Percentiles rank a stretch among this genome's conserved stretches.
phyloP scores from a whole-genome alignment of 2,329 filamentous ascomycete genomes.

The Atkinsonella texensis region DNA sequence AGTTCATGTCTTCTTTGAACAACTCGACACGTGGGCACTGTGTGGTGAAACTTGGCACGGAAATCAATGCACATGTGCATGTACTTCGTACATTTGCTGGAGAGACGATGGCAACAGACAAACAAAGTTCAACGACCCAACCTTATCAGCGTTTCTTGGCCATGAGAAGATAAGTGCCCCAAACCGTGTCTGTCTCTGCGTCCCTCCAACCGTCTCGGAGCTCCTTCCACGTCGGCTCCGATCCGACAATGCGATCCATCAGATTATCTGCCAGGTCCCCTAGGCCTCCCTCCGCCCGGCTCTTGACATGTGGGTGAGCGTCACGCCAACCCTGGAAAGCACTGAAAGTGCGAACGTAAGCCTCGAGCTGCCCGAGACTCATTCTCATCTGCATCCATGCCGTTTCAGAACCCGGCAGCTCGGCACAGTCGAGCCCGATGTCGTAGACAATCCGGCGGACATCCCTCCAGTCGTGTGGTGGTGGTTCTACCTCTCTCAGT shows the following conservation, averaged over 20 bases:
- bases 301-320: slow-evolving; percentile 36
- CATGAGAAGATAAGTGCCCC: slow-evolving; percentile 49
- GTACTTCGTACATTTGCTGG: no score
- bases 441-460: slow-evolving; percentile 45
- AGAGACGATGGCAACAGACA: no score
- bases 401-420: slow-evolving; percentile 19
- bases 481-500: slow-evolving; percentile 39
- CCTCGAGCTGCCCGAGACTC: slow-evolving; percentile 45
- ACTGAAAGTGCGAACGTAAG: slow-evolving; percentile 51
- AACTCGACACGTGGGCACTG: no score
- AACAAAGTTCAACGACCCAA: background rate
- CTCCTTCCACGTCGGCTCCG: slow-evolving; percentile 40
- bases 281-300: slow-evolving; percentile 38
- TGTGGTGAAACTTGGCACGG: no score
- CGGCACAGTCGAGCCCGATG: slow-evolving; percentile 30
- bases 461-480: slow-evolving; percentile 37
- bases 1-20: background rate
- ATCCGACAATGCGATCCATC: slow-evolving; percentile 44
- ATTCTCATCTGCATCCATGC: slow-evolving; percentile 41
- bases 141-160: slow-evolving; percentile 27
- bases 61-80: no score
- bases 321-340: slow-evolving; percentile 46
- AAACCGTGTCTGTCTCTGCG: slow-evolving; percentile 43
- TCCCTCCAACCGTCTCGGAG: slow-evolving; percentile 38
- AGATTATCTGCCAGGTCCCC: slow-evolving; percentile 52